phyloP scores from a whole-genome alignment of 73 alveolate genomes.

The Paramecium tetraurelia region DNA sequence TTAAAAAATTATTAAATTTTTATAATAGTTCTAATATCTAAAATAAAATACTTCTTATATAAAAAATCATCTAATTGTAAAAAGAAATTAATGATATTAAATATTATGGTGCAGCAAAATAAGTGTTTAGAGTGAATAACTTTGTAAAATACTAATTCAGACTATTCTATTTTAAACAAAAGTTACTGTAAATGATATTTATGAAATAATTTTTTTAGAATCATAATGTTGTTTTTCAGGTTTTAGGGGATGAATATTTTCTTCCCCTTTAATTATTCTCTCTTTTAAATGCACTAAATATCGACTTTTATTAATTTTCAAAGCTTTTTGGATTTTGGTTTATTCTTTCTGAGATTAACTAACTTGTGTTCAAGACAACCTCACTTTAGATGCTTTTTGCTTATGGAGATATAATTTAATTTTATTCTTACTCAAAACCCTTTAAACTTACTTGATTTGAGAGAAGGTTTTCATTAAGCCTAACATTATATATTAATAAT shows the following conservation, averaged over 20 bases:
- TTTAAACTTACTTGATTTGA: neutral
- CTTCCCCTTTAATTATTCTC: neutral
- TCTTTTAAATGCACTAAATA: too few species aligned
- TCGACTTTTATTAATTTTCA: neutral
- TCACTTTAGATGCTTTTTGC: neutral
- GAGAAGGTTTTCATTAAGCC: neutral
- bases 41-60: too few species aligned
- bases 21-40: neutral
- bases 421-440: neutral
- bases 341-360: neutral
- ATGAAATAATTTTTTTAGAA: too few species aligned
- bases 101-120: too few species aligned
- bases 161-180: too few species aligned
- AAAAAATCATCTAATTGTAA: too few species aligned
- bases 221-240: neutral
- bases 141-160: too few species aligned
- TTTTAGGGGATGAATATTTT: neutral
- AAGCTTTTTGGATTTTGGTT: too few species aligned
- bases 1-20: neutral
- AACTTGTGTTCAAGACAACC: neutral
- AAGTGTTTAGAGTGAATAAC: too few species aligned
- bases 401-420: neutral
- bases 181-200: too few species aligned
- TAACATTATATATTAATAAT: too few species aligned
- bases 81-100: too few species aligned